Evolutionary conservation across 2,329 filamentous ascomycete species (phyloP).

Genomic region (Nothophoma quercina): DNA sequence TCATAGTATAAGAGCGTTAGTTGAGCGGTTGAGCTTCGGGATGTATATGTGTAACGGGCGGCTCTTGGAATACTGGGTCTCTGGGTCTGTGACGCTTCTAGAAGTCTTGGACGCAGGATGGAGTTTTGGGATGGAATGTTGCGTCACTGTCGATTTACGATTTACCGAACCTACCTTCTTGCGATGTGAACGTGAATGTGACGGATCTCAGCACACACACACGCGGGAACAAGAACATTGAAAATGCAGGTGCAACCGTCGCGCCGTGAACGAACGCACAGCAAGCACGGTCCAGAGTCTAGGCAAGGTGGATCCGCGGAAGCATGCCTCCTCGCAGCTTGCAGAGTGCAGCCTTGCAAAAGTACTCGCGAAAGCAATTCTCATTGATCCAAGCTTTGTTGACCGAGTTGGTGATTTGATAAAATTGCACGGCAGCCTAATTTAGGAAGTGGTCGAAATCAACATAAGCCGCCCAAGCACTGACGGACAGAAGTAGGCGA

Average conservation of each 20-base stretch:
- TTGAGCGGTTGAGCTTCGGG: neutral
- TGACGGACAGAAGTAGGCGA: too few species aligned
- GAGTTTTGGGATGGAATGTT: neutral
- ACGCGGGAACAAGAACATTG: neutral
- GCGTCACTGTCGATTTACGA: neutral
- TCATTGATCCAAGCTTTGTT: too few species aligned
- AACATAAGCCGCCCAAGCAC: constrained; percentile 1
- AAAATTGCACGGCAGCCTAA: too few species aligned
- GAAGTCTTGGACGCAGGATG: neutral
- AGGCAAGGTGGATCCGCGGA: too few species aligned
- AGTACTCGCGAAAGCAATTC: too few species aligned
- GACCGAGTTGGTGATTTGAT: too few species aligned
- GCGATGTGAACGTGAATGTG: too few species aligned
- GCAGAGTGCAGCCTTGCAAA: too few species aligned
- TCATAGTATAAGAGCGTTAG: neutral
- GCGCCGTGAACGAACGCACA: too few species aligned
- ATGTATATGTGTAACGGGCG: neutral
- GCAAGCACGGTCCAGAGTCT: too few species aligned
- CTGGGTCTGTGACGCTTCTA: neutral
- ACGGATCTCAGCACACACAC: neutral
- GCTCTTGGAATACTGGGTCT: neutral
- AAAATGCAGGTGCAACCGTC: neutral
- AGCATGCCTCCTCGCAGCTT: too few species aligned
- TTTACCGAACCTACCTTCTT: neutral
- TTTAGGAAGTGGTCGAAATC: neutral